Conservation (phyloP, 2,329 filamentous ascomycete species). For the Beauveria bassiana region DNA sequence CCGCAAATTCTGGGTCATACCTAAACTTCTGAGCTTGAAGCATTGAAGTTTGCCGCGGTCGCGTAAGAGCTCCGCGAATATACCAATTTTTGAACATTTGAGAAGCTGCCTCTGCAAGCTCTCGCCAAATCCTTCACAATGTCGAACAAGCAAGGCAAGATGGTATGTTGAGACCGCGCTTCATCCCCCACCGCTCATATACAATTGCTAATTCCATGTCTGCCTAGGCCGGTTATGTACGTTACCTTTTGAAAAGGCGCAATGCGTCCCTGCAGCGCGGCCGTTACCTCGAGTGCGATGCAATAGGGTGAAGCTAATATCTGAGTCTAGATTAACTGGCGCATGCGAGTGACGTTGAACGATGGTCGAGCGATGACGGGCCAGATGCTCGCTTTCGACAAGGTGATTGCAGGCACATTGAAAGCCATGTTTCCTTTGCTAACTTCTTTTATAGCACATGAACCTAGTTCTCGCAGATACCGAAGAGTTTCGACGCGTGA, state of each 20-base stretch:
- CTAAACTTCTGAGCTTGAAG: conserved; percentile 30
- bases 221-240: conserved; percentile 62
- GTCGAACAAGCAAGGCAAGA: conserved; percentile 90
- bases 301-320: neutral
- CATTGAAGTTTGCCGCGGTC: conserved; percentile 33
- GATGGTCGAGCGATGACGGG: conserved; percentile 95
- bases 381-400: conserved; percentile 98
- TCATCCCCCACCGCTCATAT: conserved; percentile 36
- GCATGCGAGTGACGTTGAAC: conserved; percentile 93
- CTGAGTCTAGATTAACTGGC: conserved; percentile 84
- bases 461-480: conserved; percentile 98
- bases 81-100: conserved; percentile 33
- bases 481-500: conserved; percentile 91
- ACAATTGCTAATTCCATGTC: conserved; percentile 53
- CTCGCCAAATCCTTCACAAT: conserved; percentile 24
- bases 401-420: conserved; percentile 46
- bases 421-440: conserved; percentile 7
- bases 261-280: conserved; percentile 10
- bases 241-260: conserved; percentile 26
- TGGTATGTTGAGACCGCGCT: conserved; percentile 61
- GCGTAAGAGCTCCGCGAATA: conserved; percentile 32
- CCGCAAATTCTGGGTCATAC: conserved; percentile 37
- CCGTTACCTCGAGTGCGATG: neutral
- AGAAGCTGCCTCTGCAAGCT: conserved; percentile 25
- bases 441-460: conserved; percentile 65